Evolutionary conservation across 331 rosid species (phyloP).

Genomic region (Acacia pycnantha): DNA sequence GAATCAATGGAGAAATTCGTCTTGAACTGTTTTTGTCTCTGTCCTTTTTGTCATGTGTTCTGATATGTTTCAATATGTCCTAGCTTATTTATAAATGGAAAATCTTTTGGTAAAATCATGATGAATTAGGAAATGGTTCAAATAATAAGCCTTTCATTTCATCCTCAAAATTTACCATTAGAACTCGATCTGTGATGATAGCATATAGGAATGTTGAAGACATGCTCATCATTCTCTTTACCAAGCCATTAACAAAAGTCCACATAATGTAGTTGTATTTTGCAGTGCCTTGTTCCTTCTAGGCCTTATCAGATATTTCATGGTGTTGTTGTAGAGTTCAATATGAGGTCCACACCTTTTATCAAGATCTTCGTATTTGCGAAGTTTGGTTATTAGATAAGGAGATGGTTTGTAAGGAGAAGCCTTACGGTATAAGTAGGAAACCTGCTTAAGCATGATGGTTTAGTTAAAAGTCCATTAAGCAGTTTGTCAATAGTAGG

Average conservation of each 20-base stretch:
- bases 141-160: constrained; percentile 47
- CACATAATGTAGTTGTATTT: constrained; percentile 42
- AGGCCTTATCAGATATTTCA: neutral
- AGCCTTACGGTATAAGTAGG: constrained; percentile 29
- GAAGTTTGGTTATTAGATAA: constrained; percentile 37
- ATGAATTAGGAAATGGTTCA: constrained; percentile 45
- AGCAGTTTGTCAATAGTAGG: constrained; percentile 3
- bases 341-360: constrained; percentile 46
- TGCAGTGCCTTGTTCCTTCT: neutral
- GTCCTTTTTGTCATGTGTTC: constrained; percentile 33
- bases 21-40: constrained; percentile 7
- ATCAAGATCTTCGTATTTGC: constrained; percentile 41
- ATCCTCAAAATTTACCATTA: constrained; percentile 35
- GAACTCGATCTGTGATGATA: constrained; percentile 38
- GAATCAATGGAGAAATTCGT: constrained; percentile 17
- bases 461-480: constrained; percentile 39
- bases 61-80: constrained; percentile 25
- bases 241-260: constrained; percentile 44
- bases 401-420: constrained; percentile 40
- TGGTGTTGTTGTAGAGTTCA: constrained; percentile 24
- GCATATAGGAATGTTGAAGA: constrained; percentile 45
- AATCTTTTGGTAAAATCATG: constrained; percentile 41
- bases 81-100: constrained; percentile 22
- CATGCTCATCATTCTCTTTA: constrained; percentile 43
- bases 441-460: constrained; percentile 46